A percentile compares a stretch with the other conserved stretches of the same genome.
Conservation (phyloP, 208 protist species). For the Crithidia expoeki region DNA sequence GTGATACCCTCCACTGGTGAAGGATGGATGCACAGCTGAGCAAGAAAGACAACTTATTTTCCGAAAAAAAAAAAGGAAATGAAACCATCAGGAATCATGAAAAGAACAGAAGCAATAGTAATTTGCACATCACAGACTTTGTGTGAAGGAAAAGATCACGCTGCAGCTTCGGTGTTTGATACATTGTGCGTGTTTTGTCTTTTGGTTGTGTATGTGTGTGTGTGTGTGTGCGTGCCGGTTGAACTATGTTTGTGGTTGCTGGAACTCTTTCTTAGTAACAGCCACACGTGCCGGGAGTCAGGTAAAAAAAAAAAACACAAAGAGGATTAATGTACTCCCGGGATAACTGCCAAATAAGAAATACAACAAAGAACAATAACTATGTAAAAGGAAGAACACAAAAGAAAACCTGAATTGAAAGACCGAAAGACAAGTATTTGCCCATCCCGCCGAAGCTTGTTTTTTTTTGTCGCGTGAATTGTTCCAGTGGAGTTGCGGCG, state of each 20-base stretch:
- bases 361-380: slow-evolving; percentile 18
- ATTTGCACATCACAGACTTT: background rate
- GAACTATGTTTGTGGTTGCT: background rate
- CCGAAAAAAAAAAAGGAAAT: background rate
- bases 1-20: background rate
- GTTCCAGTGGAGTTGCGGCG: no score
- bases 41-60: background rate
- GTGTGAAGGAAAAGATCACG: no score
- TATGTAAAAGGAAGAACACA: background rate
- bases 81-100: background rate
- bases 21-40: background rate
- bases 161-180: no score
- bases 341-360: background rate
- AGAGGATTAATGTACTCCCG: background rate
- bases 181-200: background rate
- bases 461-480: no score
- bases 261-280: background rate
- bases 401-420: background rate
- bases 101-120: background rate
- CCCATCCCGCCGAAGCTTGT: background rate
- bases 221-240: background rate
- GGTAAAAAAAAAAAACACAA: background rate
- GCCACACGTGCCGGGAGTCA: background rate
- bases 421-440: background rate
- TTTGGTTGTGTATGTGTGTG: background rate